Evolutionary conservation across 78 protist species (phyloP), one percentile per base, ranked within the genome.

Genomic region (Dictyostelium firmibasis): DNA sequence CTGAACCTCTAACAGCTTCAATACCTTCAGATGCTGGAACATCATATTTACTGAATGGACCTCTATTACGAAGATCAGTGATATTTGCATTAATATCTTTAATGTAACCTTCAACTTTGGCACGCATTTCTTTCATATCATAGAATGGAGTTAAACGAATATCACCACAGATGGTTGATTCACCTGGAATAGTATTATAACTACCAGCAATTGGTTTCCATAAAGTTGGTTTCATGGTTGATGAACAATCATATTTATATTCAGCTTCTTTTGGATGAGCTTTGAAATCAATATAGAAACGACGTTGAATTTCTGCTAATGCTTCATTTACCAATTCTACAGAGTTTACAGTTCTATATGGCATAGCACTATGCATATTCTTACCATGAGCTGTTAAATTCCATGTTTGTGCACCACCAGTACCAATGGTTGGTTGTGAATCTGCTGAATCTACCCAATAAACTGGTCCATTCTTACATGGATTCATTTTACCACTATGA

Each of bases 221-320:
- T 14, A 77, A 47, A 8, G 97, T 96, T 85, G 97, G 97, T 60
- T 96, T 96, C 92, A 96, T 83, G 44, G 95, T 44, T 14, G 92
- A 83, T 9, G 84, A 27, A 8, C 76, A 35, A 23, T 79, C 92
- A 23, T 50, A 96, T 11, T 81, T 33, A 33, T 92, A 96, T 35
- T 81, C 47, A 9, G 33, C 18, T 44, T 96, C 97, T 14, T 41
- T n/a, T 67, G 91, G 78, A 74, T 92, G 96, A 13, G 94, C 83
- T 31, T 69, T 69, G 96, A 92, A 96, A 47, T 60, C 91, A 10
- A 10, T 69, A 47, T 96, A 92, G 95, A 96, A 96, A 60, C 86
- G 77, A 29, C 44, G 36, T 92, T 93, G 96, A 41, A 96, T 57
- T 38, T 72, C 92, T 2, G 88, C 92, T 33, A 64, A 43, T 14